These are phyloP conservation scores for Endothia cerciana DNA, from an alignment of 2,329 filamentous ascomycete genomes.

Conservation along the genomic window DNA sequence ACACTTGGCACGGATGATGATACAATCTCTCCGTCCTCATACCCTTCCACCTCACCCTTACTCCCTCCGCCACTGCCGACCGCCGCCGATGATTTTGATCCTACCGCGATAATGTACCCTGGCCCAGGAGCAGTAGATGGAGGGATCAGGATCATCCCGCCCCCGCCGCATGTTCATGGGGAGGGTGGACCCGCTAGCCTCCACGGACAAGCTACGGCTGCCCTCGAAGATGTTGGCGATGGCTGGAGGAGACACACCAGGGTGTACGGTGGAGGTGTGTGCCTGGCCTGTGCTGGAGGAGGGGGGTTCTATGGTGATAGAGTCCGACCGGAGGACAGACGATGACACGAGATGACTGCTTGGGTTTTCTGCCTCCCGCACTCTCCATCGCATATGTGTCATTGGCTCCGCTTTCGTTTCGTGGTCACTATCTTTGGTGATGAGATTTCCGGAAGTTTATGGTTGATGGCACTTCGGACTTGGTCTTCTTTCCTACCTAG, in stretches of 20 bases:
- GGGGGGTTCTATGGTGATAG: slow-evolving; percentile 38
- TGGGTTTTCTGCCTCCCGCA: too few species aligned
- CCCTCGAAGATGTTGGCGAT: slow-evolving; percentile 51
- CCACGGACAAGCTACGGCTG: slow-evolving; percentile 55
- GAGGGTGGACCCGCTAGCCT: slow-evolving; percentile 45
- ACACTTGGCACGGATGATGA: slow-evolving; percentile 30
- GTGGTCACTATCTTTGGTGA: background rate
- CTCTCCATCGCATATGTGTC: background rate
- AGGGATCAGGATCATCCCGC: slow-evolving; percentile 22
- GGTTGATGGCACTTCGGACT: background rate
- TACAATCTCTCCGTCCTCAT: slow-evolving; percentile 52
- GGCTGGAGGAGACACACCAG: slow-evolving; percentile 62
- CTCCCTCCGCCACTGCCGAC: slow-evolving; percentile 52
- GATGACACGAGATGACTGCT: background rate
- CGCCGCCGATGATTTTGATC: slow-evolving; percentile 34
- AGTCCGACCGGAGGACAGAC: slow-evolving; percentile 16
- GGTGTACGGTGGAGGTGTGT: slow-evolving; percentile 62
- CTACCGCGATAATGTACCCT: slow-evolving; percentile 35
- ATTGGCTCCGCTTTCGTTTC: background rate
- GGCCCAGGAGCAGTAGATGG: slow-evolving; percentile 26
- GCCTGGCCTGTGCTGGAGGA: slow-evolving; percentile 56
- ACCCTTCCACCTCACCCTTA: slow-evolving; percentile 51
- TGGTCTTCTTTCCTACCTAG: background rate
- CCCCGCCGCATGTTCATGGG: slow-evolving; percentile 29
- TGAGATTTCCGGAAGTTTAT: background rate